phyloP scores from a whole-genome alignment of 805 yeast genomes.

The Saccharomycopsis sp. region DNA sequence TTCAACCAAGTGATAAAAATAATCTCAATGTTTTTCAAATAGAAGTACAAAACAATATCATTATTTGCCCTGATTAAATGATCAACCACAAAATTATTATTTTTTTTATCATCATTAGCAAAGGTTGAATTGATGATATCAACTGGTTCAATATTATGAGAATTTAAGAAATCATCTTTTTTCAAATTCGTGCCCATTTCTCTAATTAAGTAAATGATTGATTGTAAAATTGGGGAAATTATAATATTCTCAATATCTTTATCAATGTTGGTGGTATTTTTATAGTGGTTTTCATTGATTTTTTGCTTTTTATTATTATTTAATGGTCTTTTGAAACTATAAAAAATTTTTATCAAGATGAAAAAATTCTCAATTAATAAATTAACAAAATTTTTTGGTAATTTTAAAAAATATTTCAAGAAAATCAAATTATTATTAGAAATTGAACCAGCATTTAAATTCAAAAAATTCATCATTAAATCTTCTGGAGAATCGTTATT shows the following conservation, averaged over 20 bases:
- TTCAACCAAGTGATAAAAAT: constrained; percentile 17
- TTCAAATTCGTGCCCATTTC: constrained; percentile 17
- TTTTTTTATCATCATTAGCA: not conserved
- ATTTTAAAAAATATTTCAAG: constrained; percentile 22
- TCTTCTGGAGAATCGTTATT: constrained; percentile 17
- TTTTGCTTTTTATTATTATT: constrained; percentile 1
- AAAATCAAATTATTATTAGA: constrained; percentile 18
- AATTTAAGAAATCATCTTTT: constrained; percentile 10
- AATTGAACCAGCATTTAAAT: constrained; percentile 15
- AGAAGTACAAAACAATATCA: constrained; percentile 14
- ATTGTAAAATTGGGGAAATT: constrained; percentile 19
- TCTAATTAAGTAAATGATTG: constrained; percentile 19
- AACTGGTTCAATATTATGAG: not conserved
- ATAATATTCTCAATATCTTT: constrained; percentile 12
- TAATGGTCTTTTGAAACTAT: constrained; percentile 21
- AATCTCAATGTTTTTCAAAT: constrained; percentile 17
- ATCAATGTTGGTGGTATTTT: not conserved
- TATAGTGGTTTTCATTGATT: not conserved
- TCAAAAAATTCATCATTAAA: constrained; percentile 14
- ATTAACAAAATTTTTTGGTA: constrained; percentile 28
- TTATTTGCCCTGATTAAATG: constrained; percentile 7
- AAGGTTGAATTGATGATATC: not conserved
- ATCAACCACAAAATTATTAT: not conserved
- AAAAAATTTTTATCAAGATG: constrained; percentile 33
- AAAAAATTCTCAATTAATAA: constrained; percentile 38